A percentile compares a stretch with the other conserved stretches of the same genome.
Evolutionary conservation across 148 eudicot genomes (phyloP).

Genomic region (Amaranthus cruentus): DNA sequence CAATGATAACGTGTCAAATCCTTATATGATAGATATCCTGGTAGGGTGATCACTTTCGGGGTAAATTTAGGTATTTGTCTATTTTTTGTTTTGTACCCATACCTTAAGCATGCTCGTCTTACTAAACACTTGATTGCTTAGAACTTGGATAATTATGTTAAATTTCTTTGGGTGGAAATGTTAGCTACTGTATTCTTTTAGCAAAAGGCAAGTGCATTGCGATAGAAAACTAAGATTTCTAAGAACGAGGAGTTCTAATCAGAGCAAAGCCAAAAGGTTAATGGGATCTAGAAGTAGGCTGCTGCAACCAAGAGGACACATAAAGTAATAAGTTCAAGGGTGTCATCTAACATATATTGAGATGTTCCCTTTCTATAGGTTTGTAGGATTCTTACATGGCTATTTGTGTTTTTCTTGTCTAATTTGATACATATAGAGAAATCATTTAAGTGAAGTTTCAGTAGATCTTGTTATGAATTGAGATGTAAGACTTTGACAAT

Average conservation of each 20-base stretch:
- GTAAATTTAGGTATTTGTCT: background rate
- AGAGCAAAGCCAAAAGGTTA: conserved; percentile 1
- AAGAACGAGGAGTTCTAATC: background rate
- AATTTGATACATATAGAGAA: background rate
- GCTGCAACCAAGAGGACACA: background rate
- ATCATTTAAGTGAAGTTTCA: background rate
- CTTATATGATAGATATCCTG: background rate
- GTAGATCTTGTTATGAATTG: too few species aligned
- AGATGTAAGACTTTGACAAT: too few species aligned
- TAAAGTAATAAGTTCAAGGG: conserved; percentile 8
- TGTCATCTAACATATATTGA: background rate
- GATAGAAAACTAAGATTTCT: background rate
- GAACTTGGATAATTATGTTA: background rate
- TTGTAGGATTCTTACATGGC: background rate
- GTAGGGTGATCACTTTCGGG: background rate
- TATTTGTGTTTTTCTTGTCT: background rate
- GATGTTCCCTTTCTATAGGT: background rate
- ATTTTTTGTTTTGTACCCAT: background rate
- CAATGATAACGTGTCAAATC: background rate
- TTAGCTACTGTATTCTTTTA: background rate
- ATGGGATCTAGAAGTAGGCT: conserved; percentile 6
- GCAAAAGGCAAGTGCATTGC: background rate
- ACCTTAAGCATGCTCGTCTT: conserved; percentile 6
- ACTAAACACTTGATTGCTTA: background rate
- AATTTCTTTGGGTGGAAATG: background rate